Base-by-base conservation (phyloP, 2,329 filamentous ascomycete species). In the Catunica adiposa region DNA sequence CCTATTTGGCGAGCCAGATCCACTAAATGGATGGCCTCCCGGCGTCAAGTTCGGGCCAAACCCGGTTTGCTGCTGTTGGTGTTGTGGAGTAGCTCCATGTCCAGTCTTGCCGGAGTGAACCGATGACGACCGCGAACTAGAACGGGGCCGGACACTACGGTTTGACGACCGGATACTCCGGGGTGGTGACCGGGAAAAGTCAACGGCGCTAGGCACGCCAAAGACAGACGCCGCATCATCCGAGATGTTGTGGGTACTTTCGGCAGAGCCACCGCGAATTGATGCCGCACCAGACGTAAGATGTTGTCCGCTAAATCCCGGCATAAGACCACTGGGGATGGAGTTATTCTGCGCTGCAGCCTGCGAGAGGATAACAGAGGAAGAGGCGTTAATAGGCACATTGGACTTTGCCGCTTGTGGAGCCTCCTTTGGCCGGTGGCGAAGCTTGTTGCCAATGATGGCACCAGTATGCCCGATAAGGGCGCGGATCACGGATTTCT, bases 391-490 rank as follows among this genome's bases (percentile, higher is more conserved):
- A 66, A 96, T 89, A 44, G 89, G 80, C 34, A 94, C 75, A 60
- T 84, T 82, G 64, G 76, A 84, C 64, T 87, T 82, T n/a, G 51
- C 38, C 14, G 40, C 44, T 65, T 92, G 86, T 58, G 48, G 53
- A 1, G 86, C 82, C 54, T 82, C 86, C 60, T 74, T 86, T 1
- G 90, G 89, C 3, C 89, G 81, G 65, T 94, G 87, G 64, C 88
- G 86, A 69, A 98, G 86, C 66, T 98, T 98, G 75, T 98, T 98
- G 55, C 90, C 88, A 52, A 98, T 88, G 62, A 98, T 96, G 57
- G 92, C 89, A 37, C 92, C 92, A 0, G 90, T 89, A 65, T 98
- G 92, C 1, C 87, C 92, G 63, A 98, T 94, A 48, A 98, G 76
- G 0, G 92, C 90, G 64, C 89, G 86, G 65, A 95, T 87, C 57